Evolutionary conservation across 2,329 filamentous ascomycete genomes (phyloP).

Genomic region (Venturiaceae sp.): DNA sequence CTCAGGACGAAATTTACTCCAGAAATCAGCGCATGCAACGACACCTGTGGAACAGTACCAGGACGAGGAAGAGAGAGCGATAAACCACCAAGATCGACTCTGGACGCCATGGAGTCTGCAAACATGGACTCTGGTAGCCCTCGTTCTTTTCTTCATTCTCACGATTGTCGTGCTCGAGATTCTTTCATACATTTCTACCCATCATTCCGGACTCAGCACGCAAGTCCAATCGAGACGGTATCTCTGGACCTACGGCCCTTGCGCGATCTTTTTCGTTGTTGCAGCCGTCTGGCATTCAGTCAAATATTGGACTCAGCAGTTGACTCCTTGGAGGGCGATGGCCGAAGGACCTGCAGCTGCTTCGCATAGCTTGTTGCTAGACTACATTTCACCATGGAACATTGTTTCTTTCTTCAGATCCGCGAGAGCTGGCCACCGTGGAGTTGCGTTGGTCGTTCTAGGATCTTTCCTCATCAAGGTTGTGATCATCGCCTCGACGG

Average conservation of each 20-base stretch:
- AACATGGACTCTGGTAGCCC: background rate
- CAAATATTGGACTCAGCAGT: constrained; percentile 7
- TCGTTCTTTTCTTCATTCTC: background rate
- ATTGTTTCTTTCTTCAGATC: background rate
- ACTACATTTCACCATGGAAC: constrained; percentile 6
- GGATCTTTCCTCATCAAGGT: constrained; percentile 3
- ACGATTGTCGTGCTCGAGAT: background rate
- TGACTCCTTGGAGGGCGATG: constrained; percentile 7
- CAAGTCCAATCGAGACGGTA: background rate
- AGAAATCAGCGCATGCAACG: background rate
- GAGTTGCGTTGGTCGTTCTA: constrained; percentile 1
- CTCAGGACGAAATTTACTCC: background rate
- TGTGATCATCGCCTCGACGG: constrained; percentile 6
- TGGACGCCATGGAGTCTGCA: background rate
- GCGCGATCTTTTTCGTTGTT: background rate
- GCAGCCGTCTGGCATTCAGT: constrained; percentile 7
- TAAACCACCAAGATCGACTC: background rate
- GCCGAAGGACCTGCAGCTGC: background rate
- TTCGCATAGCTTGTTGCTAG: constrained; percentile 5
- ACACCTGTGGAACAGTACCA: background rate
- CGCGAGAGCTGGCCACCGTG: background rate
- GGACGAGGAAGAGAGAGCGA: background rate
- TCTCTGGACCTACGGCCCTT: background rate
- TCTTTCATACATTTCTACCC: background rate
- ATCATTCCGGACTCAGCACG: background rate